phyloP scores from a whole-genome alignment of 441 rosid genomes.

The Kokia cookei region DNA sequence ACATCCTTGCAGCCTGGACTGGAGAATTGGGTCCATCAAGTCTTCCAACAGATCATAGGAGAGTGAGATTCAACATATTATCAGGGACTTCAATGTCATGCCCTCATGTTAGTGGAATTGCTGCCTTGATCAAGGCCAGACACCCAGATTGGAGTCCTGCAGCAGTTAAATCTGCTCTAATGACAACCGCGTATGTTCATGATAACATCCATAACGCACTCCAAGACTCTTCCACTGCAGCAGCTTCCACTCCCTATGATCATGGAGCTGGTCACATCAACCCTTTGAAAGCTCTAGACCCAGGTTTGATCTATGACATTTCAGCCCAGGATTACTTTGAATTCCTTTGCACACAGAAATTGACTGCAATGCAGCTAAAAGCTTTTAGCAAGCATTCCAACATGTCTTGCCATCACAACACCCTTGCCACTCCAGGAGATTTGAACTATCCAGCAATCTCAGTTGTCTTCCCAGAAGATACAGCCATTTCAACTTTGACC shows the following conservation, averaged over 20 bases:
- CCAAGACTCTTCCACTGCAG: constrained; percentile 41
- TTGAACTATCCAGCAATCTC: constrained; percentile 91
- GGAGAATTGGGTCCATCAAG: constrained; percentile 71
- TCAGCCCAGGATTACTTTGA: constrained; percentile 70
- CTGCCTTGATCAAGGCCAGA: constrained; percentile 80
- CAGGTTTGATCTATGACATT: constrained; percentile 81
- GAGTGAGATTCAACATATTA: constrained; percentile 69
- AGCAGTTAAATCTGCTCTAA: constrained; percentile 77
- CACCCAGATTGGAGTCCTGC: constrained; percentile 95
- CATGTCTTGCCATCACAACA: constrained; percentile 50
- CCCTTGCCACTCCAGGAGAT: constrained; percentile 54
- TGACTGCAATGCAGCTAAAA: constrained; percentile 51
- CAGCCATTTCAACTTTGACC: constrained; percentile 27
- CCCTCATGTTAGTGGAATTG: constrained; percentile 90
- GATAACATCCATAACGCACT: constrained; percentile 59
- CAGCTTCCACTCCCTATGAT: constrained; percentile 59
- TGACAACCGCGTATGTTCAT: constrained; percentile 91
- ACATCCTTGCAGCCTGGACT: constrained; percentile 90
- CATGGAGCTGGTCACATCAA: constrained; percentile 89
- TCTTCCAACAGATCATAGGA: constrained; percentile 57
- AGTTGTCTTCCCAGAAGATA: constrained; percentile 53
- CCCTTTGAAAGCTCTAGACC: constrained; percentile 71
- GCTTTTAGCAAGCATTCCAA: constrained; percentile 67
- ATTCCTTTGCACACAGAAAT: constrained; percentile 72
- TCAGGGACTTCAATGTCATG: constrained; percentile 98